These are phyloP conservation scores for Penicillium maclennaniae DNA, from an alignment of 495 filamentous ascomycete genomes.

Conservation along the genomic window DNA sequence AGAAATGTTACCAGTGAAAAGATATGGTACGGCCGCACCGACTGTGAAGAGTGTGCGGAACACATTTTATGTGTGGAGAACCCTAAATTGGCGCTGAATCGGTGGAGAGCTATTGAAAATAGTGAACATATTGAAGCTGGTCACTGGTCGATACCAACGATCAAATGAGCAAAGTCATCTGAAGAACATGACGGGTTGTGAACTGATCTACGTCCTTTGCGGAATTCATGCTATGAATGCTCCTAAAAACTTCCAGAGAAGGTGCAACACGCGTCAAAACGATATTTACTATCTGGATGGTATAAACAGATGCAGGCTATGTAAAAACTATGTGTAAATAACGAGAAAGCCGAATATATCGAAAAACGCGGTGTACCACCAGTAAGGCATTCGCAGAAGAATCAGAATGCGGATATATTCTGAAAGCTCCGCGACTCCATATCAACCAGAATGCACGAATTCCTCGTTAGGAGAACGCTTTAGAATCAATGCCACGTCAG, in stretches of 20 bases:
- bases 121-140: background rate
- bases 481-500: slow-evolving; percentile 9
- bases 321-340: background rate
- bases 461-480: background rate
- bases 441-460: background rate
- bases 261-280: background rate
- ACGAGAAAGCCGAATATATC: background rate
- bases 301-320: background rate
- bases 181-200: background rate
- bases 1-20: background rate
- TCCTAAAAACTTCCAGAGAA: background rate
- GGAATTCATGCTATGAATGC: background rate
- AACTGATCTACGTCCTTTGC: background rate
- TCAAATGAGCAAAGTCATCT: no score
- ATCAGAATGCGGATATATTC: background rate
- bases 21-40: background rate
- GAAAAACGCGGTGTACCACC: no score
- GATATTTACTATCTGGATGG: background rate
- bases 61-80: background rate
- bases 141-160: background rate
- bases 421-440: background rate
- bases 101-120: background rate
- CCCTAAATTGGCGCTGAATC: background rate
- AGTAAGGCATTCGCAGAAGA: background rate
- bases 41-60: background rate